Conservation (phyloP, 148 eudicot species). For the Rhododendron kiyosumense region DNA sequence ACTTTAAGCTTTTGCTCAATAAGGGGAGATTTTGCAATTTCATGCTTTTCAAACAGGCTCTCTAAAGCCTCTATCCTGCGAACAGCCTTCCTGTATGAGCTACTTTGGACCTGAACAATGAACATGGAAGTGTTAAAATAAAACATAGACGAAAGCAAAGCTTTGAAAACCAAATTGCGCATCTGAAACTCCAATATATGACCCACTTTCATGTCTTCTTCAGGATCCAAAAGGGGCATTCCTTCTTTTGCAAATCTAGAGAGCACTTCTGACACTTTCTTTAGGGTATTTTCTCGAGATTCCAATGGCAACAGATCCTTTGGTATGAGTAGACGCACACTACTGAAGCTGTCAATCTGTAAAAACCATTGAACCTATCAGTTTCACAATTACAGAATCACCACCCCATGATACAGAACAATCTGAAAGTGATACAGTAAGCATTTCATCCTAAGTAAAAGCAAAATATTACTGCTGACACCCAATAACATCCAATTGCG, state of each 20-base stretch:
- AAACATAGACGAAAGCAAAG: constrained; percentile 2
- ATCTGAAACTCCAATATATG: not conserved
- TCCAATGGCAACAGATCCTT: constrained; percentile 88
- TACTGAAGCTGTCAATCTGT: constrained; percentile 74
- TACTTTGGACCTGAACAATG: constrained; percentile 64
- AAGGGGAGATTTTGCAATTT: constrained; percentile 77
- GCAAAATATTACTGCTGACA: not conserved
- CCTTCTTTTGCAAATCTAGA: constrained; percentile 76
- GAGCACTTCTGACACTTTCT: constrained; percentile 83
- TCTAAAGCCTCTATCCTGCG: constrained; percentile 87
- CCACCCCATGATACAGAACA: not conserved
- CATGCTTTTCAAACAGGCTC: constrained; percentile 76
- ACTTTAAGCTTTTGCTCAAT: constrained; percentile 75
- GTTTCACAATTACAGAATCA: not conserved
- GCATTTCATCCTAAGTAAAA: not conserved
- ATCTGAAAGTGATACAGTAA: not conserved
- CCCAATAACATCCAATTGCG: not conserved
- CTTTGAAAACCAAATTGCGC: not conserved
- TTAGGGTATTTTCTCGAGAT: constrained; percentile 80
- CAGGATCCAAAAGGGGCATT: constrained; percentile 83
- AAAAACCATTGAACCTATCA: not conserved
- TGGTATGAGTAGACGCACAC: constrained; percentile 62
- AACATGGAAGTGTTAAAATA: constrained; percentile 1
- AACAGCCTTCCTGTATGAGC: constrained; percentile 74
- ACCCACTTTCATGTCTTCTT: constrained; percentile 95